phyloP scores from a whole-genome alignment of 495 filamentous ascomycete species.

The Articulospora tetracladia region DNA sequence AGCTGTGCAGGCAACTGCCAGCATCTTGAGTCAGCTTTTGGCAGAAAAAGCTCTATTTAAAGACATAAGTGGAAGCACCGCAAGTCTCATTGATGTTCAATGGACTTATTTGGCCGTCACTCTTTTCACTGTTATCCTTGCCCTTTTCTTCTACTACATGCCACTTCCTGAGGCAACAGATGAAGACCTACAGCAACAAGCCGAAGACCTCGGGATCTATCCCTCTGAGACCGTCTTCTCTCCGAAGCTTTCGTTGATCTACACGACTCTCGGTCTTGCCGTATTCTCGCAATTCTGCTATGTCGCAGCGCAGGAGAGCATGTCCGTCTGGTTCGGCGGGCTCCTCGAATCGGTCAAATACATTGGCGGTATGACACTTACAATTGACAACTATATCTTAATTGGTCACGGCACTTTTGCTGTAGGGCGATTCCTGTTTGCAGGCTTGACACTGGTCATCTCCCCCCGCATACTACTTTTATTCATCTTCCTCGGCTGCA shows the following conservation, averaged over 20 bases:
- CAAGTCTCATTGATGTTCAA: constrained; percentile 58
- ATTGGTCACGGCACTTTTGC: constrained; percentile 45
- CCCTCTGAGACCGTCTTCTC: constrained; percentile 28
- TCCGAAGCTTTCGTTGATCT: constrained; percentile 39
- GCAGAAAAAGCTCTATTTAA: constrained; percentile 68
- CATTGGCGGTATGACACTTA: constrained; percentile 48
- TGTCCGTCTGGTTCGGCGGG: constrained; percentile 60
- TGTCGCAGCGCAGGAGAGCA: constrained; percentile 66
- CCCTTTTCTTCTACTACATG: constrained; percentile 56
- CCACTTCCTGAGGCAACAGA: constrained; percentile 50
- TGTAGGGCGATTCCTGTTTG: constrained; percentile 43
- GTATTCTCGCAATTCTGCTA: constrained; percentile 72
- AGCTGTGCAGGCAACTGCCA: constrained; percentile 64
- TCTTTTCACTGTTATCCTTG: constrained; percentile 64
- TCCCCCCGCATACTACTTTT: constrained; percentile 52
- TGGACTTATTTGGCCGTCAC: constrained; percentile 76
- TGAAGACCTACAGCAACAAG: constrained; percentile 41
- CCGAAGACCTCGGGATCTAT: constrained; percentile 24
- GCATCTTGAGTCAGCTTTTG: constrained; percentile 61
- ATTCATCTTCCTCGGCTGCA: constrained; percentile 36
- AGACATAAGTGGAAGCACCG: constrained; percentile 18
- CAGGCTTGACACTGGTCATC: constrained; percentile 44
- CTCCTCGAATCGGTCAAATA: constrained; percentile 35
- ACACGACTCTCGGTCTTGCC: constrained; percentile 49
- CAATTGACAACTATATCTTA: constrained; percentile 46